Base-by-base conservation (phyloP, 495 filamentous ascomycete genomes). In the Penicillium pulvis region DNA sequence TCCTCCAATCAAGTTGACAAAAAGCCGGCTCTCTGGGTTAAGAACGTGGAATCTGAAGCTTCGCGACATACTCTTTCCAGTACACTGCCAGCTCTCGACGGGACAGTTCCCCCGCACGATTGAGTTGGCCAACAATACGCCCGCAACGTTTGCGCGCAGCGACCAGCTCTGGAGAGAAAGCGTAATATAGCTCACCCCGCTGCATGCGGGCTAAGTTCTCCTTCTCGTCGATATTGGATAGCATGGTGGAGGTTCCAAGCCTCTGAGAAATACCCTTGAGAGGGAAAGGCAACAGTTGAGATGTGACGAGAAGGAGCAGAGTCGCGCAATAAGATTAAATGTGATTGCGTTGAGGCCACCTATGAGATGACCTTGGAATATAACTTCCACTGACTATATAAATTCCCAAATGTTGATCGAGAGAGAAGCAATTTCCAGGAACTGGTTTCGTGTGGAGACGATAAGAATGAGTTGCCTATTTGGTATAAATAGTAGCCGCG, bases 51-150 rank as follows among this genome's bases (percentile, higher is more conserved):
- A 26, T 1, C 16, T 23, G 42, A 16, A 19, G 26, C 12, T 2
- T 51, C 20, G 16, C 20, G 5, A 54, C 84, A 77, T 75, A 93
- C 90, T 90, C 83, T 70, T 83, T 85, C 83, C 84, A 92, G n/a
- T 93, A 71, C 60, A 89, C 83, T 0, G 88, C 78, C 35, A 83
- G 67, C 44, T 72, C 72, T 49, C 90, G 75, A 31, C 89, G 75
- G 0, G 83, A 63, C 1, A 82, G 74, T 4, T 87, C 83, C 0
- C 81, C 80, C 5, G 81, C 75, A 24, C 75, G 78, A 70, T 91
- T 94, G 74, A 85, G 91, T 2, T 76, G 76, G 31, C 75, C 67
- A 64, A 78, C 85, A 2, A 89, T 89, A 14, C 68, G 64, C 36
- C 78, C 75, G 67, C 88, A 90, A 16, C 84, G 76, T 9, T 68